Percentiles rank a stretch among this genome's conserved stretches.
Conservation (phyloP, 148 eudicot species). For the Diospyros kaki region DNA sequence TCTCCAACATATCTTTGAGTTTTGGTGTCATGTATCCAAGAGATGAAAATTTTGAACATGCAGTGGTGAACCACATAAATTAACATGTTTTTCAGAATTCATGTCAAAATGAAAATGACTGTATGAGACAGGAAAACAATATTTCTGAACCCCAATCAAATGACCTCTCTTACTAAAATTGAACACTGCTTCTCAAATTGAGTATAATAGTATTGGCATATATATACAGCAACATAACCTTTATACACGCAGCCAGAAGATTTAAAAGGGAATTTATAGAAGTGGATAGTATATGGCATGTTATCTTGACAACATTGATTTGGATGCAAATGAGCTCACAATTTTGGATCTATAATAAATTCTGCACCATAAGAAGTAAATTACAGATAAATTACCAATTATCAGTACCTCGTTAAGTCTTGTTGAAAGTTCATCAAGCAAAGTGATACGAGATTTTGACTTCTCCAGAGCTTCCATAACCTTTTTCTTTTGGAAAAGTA, state of each 20-base stretch:
- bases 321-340: neutral
- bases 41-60: too few species aligned
- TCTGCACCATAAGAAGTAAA: neutral
- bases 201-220: neutral
- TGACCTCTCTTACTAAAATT: too few species aligned
- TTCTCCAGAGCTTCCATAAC: constrained; percentile 73
- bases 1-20: too few species aligned
- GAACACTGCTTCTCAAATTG: neutral
- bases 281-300: neutral
- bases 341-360: neutral
- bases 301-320: neutral
- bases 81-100: too few species aligned
- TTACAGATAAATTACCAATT: neutral
- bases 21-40: too few species aligned
- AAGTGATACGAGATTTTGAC: constrained; percentile 61
- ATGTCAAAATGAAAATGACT: too few species aligned
- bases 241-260: neutral
- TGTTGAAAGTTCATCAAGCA: constrained; percentile 73
- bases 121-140: too few species aligned
- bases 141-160: too few species aligned
- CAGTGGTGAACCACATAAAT: too few species aligned
- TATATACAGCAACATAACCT: neutral
- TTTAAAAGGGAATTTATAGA: neutral
- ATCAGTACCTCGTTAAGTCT: constrained; percentile 61
- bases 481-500: constrained; percentile 79